Percentiles rank a stretch among this genome's conserved stretches.
phyloP scores from a whole-genome alignment of 2,329 filamentous ascomycete species.

The Beauveria caledonica region DNA sequence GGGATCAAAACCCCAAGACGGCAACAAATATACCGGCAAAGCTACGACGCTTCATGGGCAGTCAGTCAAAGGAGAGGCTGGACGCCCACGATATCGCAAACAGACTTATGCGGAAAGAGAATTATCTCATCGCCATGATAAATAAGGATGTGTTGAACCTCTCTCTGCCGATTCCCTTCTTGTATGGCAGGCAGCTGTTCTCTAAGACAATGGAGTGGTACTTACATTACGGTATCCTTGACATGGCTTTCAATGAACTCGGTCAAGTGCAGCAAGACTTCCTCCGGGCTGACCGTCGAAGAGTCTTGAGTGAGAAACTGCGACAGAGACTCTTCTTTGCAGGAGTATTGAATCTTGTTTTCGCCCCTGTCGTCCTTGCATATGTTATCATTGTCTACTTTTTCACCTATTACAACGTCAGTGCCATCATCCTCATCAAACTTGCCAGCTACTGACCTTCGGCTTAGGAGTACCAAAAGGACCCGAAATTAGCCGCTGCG shows the following conservation, averaged over 20 bases:
- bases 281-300: slow-evolving; percentile 72
- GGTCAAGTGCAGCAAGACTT: slow-evolving; percentile 84
- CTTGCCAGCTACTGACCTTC: neutral
- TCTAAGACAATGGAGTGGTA: slow-evolving; percentile 91
- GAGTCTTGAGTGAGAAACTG: slow-evolving; percentile 68
- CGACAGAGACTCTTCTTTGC: slow-evolving; percentile 72
- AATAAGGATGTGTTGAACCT: slow-evolving; percentile 94
- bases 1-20: slow-evolving; percentile 82
- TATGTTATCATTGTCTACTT: slow-evolving; percentile 87
- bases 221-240: slow-evolving; percentile 79
- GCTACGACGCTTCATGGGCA: slow-evolving; percentile 56
- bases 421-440: slow-evolving; percentile 20
- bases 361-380: slow-evolving; percentile 78
- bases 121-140: slow-evolving; percentile 92
- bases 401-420: slow-evolving; percentile 85
- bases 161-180: slow-evolving; percentile 75
- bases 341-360: slow-evolving; percentile 76
- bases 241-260: slow-evolving; percentile 86
- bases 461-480: slow-evolving; percentile 81
- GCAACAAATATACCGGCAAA: slow-evolving; percentile 45
- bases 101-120: slow-evolving; percentile 89
- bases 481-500: slow-evolving; percentile 72
- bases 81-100: slow-evolving; percentile 98
- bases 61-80: slow-evolving; percentile 85
- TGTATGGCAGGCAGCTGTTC: slow-evolving; percentile 72